Conservation (phyloP, 306 rosid species). For the Mimosa pudica region DNA sequence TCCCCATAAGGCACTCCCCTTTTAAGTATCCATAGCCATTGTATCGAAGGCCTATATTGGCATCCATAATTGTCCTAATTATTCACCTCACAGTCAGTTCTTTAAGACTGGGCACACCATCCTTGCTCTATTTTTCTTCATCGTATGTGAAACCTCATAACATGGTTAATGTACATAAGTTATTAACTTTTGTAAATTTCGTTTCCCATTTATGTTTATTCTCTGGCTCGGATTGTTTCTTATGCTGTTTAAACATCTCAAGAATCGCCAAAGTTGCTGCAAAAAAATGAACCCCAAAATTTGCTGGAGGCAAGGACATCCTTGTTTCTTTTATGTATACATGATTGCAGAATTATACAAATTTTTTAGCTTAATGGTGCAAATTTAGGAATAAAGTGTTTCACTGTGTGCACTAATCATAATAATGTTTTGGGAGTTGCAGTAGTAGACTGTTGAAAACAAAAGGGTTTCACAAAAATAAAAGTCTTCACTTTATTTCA, state of each 20-base stretch:
- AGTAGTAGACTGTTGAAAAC: too few relatives aligned
- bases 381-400: too few relatives aligned
- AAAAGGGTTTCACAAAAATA: too few relatives aligned
- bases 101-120: background rate
- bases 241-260: constrained; percentile 11
- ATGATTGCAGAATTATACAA: background rate
- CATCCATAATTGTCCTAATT: background rate
- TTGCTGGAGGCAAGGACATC: constrained; percentile 1
- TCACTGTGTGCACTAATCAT: too few relatives aligned
- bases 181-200: constrained; percentile 6
- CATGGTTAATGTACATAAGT: background rate
- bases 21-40: constrained; percentile 10
- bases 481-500: too few relatives aligned
- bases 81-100: background rate
- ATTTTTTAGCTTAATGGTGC: too few relatives aligned
- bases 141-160: background rate
- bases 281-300: constrained; percentile 9
- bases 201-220: constrained; percentile 16
- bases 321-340: constrained; percentile 14
- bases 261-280: constrained; percentile 15
- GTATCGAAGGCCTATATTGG: background rate
- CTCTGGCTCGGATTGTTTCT: constrained; percentile 10
- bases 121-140: background rate
- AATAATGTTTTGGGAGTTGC: too few relatives aligned
- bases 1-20: constrained; percentile 20